Conservation (phyloP, 2,329 filamentous ascomycete genomes). For the Dothiorella sarmentorum region DNA sequence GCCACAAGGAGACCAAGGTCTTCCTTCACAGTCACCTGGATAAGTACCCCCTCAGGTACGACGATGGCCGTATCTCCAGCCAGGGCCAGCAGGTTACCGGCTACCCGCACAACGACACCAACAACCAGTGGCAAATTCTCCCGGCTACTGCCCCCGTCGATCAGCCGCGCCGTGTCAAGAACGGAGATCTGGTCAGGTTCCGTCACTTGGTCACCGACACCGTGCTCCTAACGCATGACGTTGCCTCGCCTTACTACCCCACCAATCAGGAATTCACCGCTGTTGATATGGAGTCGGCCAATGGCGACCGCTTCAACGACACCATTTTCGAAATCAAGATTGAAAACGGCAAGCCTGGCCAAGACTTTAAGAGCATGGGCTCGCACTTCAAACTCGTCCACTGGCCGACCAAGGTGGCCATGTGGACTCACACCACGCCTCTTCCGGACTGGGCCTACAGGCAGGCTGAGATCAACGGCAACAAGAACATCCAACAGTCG, state of each 20-base stretch:
- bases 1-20: slow-evolving; percentile 95
- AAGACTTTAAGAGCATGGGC: slow-evolving; percentile 86
- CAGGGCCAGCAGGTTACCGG: slow-evolving; percentile 97
- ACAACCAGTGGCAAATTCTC: slow-evolving; percentile 96
- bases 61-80: slow-evolving; percentile 94
- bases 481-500: slow-evolving; percentile 86
- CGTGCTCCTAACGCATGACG: slow-evolving; percentile 87
- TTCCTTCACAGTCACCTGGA: slow-evolving; percentile 93
- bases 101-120: slow-evolving; percentile 97
- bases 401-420: slow-evolving; percentile 89
- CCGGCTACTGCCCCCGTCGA: slow-evolving; percentile 57
- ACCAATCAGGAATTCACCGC: slow-evolving; percentile 99
- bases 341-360: slow-evolving; percentile 74
- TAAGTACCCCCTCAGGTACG: slow-evolving; percentile 87
- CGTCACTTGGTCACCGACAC: slow-evolving; percentile 83
- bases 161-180: slow-evolving; percentile 65
- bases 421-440: slow-evolving; percentile 96
- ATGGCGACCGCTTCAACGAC: slow-evolving; percentile 74
- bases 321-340: slow-evolving; percentile 91
- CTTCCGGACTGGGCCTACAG: slow-evolving; percentile 97
- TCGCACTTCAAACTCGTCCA: slow-evolving; percentile 96
- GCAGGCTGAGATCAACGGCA: slow-evolving; percentile 98
- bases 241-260: slow-evolving; percentile 91
- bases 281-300: slow-evolving; percentile 67
- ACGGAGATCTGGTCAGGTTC: slow-evolving; percentile 82